phyloP scores from a whole-genome alignment of 441 rosid species.

The Erodium moschatum region DNA sequence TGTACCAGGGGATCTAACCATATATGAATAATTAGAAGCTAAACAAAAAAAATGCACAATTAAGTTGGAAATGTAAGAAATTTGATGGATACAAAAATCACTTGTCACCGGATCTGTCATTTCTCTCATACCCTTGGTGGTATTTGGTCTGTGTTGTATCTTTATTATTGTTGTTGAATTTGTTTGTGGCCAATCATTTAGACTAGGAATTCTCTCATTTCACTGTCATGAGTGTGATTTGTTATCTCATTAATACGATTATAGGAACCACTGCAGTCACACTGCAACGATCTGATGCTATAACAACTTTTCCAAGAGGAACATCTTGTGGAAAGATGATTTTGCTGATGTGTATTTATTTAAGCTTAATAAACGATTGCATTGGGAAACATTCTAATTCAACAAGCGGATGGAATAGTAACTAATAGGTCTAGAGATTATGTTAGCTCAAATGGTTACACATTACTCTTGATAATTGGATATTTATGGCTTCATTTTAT shows the following conservation, averaged over 20 bases:
- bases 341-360: neutral
- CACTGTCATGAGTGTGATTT: neutral
- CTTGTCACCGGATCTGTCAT: neutral
- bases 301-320: neutral
- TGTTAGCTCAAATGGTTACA: neutral
- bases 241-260: neutral
- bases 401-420: neutral
- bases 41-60: too few relatives aligned
- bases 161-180: neutral
- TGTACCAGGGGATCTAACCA: too few relatives aligned
- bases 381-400: neutral
- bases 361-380: neutral
- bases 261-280: neutral
- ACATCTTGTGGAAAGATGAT: neutral
- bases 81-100: too few relatives aligned
- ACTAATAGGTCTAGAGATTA: neutral
- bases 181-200: conserved; percentile 1
- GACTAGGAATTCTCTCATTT: neutral
- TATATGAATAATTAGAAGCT: too few relatives aligned
- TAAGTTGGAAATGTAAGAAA: too few relatives aligned
- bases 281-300: neutral
- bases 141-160: neutral
- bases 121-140: neutral
- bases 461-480: neutral
- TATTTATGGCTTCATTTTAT: neutral